phyloP scores from a whole-genome alignment of 495 filamentous ascomycete species.

The Xylaria telfairii region DNA sequence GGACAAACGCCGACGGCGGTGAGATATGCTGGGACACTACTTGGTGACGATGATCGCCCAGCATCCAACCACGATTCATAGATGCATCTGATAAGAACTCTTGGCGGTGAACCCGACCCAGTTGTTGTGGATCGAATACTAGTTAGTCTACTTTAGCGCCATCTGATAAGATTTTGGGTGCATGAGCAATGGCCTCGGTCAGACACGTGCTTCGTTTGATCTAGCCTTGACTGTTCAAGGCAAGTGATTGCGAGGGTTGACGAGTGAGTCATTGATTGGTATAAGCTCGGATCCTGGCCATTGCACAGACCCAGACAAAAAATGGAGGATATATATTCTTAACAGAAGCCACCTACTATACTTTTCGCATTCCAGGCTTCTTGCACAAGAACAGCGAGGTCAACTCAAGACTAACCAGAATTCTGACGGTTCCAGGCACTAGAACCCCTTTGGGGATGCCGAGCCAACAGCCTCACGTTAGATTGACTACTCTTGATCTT shows the following conservation, averaged over 20 bases:
- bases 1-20: not conserved
- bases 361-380: not conserved
- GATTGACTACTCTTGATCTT: not conserved
- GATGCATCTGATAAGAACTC: conserved; percentile 2
- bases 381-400: not conserved
- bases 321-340: not conserved
- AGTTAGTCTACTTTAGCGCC: not conserved
- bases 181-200: not conserved
- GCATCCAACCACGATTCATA: not conserved
- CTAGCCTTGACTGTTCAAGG: not conserved
- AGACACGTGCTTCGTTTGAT: not conserved
- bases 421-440: not conserved
- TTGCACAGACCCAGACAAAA: not conserved
- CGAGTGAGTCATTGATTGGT: not conserved
- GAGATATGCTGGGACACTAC: not conserved
- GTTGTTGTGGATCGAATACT: not conserved
- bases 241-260: not conserved
- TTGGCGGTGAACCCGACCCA: not conserved
- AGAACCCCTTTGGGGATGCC: not conserved
- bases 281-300: not conserved
- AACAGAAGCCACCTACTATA: not conserved
- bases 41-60: not conserved
- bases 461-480: not conserved
- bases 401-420: not conserved
- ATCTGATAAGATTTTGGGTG: conserved; percentile 1